A percentile compares a stretch with the other conserved stretches of the same genome.
Evolutionary conservation across 345 rosid species (phyloP).

Genomic region (Eucalyptus paniculata): DNA sequence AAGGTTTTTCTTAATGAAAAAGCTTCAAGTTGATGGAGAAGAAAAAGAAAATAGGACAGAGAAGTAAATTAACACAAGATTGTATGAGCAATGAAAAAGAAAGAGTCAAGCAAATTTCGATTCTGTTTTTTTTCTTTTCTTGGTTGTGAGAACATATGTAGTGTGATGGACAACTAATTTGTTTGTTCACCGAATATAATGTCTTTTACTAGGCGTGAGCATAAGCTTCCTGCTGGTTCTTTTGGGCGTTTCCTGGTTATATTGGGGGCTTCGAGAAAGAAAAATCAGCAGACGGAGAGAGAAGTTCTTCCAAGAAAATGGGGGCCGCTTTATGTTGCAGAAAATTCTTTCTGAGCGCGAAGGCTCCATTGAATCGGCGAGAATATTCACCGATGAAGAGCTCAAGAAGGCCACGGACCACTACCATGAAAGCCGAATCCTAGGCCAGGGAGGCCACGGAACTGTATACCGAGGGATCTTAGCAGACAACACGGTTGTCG

Average conservation of each 20-base stretch:
- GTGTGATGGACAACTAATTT: background rate
- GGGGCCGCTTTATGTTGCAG: too few species aligned
- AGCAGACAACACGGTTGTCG: too few species aligned
- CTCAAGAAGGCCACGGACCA: too few species aligned
- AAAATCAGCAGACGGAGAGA: background rate
- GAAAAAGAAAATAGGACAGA: background rate
- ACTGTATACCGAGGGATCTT: too few species aligned
- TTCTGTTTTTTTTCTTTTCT: background rate
- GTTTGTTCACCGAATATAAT: background rate
- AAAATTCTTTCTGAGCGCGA: too few species aligned
- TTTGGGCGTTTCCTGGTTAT: background rate
- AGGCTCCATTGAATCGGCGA: too few species aligned
- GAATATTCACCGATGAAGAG: too few species aligned
- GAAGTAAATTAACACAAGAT: background rate
- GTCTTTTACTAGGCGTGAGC: background rate
- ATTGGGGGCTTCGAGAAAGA: background rate
- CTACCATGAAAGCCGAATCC: too few species aligned
- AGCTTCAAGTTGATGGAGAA: background rate
- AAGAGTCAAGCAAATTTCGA: background rate
- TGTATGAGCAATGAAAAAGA: background rate
- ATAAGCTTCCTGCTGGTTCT: background rate
- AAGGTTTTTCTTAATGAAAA: background rate
- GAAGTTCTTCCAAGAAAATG: background rate
- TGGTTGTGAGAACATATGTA: background rate
- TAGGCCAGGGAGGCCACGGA: too few species aligned